Base-by-base conservation (phyloP, 768 basidiomycete species). In the Russula olivacea region DNA sequence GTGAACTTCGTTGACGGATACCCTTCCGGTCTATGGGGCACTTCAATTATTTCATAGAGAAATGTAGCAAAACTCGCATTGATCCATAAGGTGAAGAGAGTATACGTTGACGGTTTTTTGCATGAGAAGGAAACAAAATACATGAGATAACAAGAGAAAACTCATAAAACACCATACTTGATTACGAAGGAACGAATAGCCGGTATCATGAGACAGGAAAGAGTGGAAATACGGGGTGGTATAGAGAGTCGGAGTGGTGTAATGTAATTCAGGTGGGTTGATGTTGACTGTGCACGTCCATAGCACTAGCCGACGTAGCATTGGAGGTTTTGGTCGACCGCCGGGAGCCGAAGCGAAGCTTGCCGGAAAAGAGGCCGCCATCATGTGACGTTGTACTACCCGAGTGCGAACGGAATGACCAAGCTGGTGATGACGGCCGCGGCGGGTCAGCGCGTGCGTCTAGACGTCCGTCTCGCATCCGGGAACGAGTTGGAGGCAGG, bases 391-490 rank as follows among this genome's bases (percentile, higher is more conserved):
- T 80, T 0, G 83, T 71, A 67, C 89, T 89, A n/a, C 88, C 89
- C 1, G 87, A 80, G 28, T 86, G 80, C 23, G 91, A 93, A 19
- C 90, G 86, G 78, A 91, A 86, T 0, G 89, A 91, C 89, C 89
- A 93, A 0, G 89, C 86, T 0, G 90, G 91, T 5, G 91, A 92
- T 19, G 77, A 80, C 3, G 91, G 91, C 25, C 91, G 83, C 4
- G 77, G 72, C 50, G 73, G 68, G 19, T 83, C 83, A 43, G 74
- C 68, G 28, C 78, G 79, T 25, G 80, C 76, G 41, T 88, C 83
- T 23, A 86, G 75, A 66, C 81, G 82, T 50, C 80, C 77, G 36
- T 79, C 77, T 52, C 79, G 78, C 60, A 73, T 75, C 45, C 77
- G 74, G 19, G 74, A 68, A 48, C 72, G 76, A 28, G 74, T 70